Conservation (phyloP, 1,284 basidiomycete genomes). For the Leccinum solheimii region DNA sequence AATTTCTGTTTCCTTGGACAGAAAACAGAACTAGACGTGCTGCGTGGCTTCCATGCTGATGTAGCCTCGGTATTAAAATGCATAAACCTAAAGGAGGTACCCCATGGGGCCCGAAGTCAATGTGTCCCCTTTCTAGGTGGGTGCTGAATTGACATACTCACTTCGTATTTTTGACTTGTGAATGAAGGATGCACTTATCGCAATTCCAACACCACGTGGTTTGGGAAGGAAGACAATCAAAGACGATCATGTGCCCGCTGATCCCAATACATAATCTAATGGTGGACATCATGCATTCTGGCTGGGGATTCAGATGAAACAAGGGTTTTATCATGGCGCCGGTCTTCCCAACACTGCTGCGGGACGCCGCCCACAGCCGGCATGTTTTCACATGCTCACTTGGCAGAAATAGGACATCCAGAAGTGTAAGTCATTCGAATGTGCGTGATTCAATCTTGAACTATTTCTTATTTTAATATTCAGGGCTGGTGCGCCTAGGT, state of each 20-base stretch:
- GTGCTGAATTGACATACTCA: not conserved
- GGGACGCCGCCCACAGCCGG: not conserved
- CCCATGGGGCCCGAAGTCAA: not conserved
- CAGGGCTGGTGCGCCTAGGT: not conserved
- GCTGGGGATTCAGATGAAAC: conserved; percentile 20
- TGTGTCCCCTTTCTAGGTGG: conserved; percentile 1
- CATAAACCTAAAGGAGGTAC: conserved; percentile 2
- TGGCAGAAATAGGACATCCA: conserved; percentile 13
- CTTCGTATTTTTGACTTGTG: not conserved
- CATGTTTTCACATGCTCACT: conserved; percentile 7
- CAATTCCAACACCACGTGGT: not conserved
- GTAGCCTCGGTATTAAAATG: conserved; percentile 18
- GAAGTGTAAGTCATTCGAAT: conserved; percentile 6
- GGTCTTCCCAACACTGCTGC: not conserved
- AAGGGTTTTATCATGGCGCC: conserved; percentile 17
- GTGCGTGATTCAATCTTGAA: not conserved
- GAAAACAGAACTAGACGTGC: not conserved
- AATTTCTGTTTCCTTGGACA: not conserved
- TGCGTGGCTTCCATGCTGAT: conserved; percentile 3
- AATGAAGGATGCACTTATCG: not conserved
- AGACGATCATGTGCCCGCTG: not conserved
- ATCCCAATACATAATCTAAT: not conserved
- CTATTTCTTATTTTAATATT: not conserved
- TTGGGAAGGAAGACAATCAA: not conserved
- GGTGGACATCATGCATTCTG: not conserved